These are phyloP conservation scores for Rubia peregrina DNA, from an alignment of 305 asterid genomes.

Conservation along the genomic window DNA sequence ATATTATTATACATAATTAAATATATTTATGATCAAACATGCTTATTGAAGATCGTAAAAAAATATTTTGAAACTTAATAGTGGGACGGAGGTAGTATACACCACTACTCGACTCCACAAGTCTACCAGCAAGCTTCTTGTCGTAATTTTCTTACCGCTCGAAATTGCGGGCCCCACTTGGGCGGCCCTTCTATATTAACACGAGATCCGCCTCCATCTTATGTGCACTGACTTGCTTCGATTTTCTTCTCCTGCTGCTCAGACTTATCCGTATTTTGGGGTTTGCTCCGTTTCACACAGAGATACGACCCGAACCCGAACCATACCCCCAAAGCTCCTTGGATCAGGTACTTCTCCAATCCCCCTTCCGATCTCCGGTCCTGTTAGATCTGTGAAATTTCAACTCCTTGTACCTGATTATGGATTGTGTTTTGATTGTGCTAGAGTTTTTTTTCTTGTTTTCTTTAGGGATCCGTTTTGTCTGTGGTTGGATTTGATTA, in stretches of 20 bases:
- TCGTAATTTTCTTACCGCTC: neutral
- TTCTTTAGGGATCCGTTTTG: neutral
- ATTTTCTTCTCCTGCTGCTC: slow-evolving; percentile 15
- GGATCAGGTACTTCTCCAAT: slow-evolving; percentile 25
- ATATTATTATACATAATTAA: no score
- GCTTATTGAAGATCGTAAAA: no score
- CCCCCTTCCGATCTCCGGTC: neutral
- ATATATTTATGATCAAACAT: no score
- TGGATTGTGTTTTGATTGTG: neutral
- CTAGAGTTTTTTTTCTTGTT: no score
- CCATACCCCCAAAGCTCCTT: slow-evolving; percentile 6
- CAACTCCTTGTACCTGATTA: neutral
- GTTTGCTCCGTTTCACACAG: slow-evolving; percentile 9
- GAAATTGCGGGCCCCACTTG: neutral
- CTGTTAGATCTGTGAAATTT: slow-evolving; percentile 1
- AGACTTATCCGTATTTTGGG: slow-evolving; percentile 39
- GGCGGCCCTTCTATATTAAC: neutral
- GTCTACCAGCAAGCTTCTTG: neutral
- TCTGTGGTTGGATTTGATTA: neutral
- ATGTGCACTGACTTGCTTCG: slow-evolving; percentile 4
- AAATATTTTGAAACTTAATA: no score
- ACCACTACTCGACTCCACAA: neutral
- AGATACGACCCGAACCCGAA: slow-evolving; percentile 3
- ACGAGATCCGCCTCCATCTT: neutral
- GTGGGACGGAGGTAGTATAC: no score